Evolutionary conservation across 176 grass and related monocot genomes (phyloP), one percentile per base, ranked within the genome.

Genomic region (Eragrostis nindensis): DNA sequence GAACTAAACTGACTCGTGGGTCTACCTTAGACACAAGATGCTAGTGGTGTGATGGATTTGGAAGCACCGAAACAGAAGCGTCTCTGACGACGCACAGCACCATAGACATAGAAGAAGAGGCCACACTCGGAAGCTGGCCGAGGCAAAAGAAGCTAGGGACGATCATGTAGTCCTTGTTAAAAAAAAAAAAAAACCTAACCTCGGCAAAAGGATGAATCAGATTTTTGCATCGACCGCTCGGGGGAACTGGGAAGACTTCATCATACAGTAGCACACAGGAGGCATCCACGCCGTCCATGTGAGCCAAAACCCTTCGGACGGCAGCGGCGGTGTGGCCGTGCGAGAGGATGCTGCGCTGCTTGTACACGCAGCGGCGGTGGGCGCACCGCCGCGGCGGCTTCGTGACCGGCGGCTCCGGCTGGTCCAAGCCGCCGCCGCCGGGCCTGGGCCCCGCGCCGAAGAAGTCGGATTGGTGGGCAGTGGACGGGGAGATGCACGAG

Each of bases 401-500:
- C 64, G 90, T 68, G 66, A 74, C 55, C 49, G 90, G 84, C 24
- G 64, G 86, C 70, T 70, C 63, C 5, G 83, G 86, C 0, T 86
- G 87, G 85, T 78, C 80, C 59, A 65, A 48, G 80, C 76, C 66
- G 29, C 48, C 36, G 38, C 77, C 77, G 48, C 77, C 1, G 14
- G 77, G 64, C 4, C 77, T 80, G 57, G 17, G 54, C 72, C 69
- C 57, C 29, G 73, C 62, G 73, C 53, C 70, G 59, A 73, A 82
- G 49, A 89, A 91, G 84, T 95, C 95, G 64, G 95, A 95, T 63
- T 98, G 95, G 95, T 98, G 95, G 95, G 79, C 75, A 65, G 86
- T 98, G 73, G 92, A 98, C 80, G 92, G 95, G 18, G 95, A 98
- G 92, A 87, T 98, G 90, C 92, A 98, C 78, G 95, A 98, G 90